Evolutionary conservation across 225 moss, liverwort and hornwort species (phyloP).

Genomic region (Neckera pumila): DNA sequence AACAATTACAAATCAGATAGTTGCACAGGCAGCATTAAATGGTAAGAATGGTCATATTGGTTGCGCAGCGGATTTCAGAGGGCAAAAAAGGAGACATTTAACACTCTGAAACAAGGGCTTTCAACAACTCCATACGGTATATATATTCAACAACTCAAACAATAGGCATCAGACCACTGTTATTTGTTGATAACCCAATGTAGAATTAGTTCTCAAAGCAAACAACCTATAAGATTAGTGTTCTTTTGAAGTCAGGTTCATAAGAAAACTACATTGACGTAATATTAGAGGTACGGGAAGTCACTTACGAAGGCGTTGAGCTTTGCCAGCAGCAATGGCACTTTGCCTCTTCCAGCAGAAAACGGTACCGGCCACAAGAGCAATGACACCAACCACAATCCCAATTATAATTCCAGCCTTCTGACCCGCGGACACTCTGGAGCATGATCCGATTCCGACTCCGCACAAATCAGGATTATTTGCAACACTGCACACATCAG

Average conservation of each 20-base stretch:
- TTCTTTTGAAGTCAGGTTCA: neutral
- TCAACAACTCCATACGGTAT: neutral
- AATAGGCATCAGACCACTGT: neutral
- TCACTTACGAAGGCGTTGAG: conserved; percentile 46
- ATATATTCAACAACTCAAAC: neutral
- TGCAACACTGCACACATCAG: conserved; percentile 45
- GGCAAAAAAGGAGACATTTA: neutral
- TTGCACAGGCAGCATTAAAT: too few relatives aligned
- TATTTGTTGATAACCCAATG: neutral
- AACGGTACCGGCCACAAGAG: neutral
- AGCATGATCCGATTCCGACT: conserved; percentile 52
- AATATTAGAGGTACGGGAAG: neutral
- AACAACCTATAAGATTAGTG: neutral
- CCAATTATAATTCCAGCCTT: conserved; percentile 47
- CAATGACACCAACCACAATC: neutral
- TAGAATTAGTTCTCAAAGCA: neutral
- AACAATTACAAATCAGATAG: neutral
- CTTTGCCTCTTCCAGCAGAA: conserved; percentile 20
- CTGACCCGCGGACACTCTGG: conserved; percentile 20
- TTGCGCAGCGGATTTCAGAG: neutral
- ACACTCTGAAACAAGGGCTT: neutral
- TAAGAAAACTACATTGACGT: neutral
- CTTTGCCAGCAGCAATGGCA: conserved; percentile 1
- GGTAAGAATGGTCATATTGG: neutral
- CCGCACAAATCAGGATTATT: conserved; percentile 76